Conservation (phyloP, 2,329 filamentous ascomycete species). For the Penicillium sp. region DNA sequence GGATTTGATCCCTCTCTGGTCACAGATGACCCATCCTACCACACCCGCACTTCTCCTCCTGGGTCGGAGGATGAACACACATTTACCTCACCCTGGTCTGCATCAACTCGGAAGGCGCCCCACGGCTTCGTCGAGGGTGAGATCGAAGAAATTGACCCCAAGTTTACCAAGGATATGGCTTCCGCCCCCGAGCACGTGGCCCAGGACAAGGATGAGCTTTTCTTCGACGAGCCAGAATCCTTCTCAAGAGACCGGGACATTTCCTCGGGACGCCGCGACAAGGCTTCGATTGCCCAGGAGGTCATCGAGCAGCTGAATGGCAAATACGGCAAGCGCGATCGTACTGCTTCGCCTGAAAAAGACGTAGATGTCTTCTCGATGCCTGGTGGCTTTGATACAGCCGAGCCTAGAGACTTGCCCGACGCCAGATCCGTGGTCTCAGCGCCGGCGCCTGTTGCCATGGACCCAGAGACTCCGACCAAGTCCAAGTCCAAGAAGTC, state of each 20-base stretch:
- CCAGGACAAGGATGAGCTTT: slow-evolving; percentile 15
- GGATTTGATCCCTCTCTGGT: slow-evolving; percentile 72
- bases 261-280: slow-evolving; percentile 6
- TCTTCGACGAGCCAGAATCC: slow-evolving; percentile 25
- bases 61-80: slow-evolving; percentile 57
- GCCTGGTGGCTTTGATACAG: slow-evolving; percentile 34
- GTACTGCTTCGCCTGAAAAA: slow-evolving; percentile 18
- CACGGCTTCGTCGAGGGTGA: slow-evolving; percentile 53
- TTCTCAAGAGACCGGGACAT: slow-evolving; percentile 9
- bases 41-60: slow-evolving; percentile 63
- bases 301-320: slow-evolving; percentile 28
- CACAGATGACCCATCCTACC: slow-evolving; percentile 64
- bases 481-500: neutral
- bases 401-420: slow-evolving; percentile 10
- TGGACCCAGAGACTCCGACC: slow-evolving; percentile 1
- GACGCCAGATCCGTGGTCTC: slow-evolving; percentile 17
- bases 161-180: slow-evolving; percentile 28
- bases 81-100: slow-evolving; percentile 54
- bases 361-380: slow-evolving; percentile 30
- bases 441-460: neutral
- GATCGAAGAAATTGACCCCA: slow-evolving; percentile 44
- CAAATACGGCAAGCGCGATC: slow-evolving; percentile 16
- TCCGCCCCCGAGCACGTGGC: slow-evolving; percentile 11
- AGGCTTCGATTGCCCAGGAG: slow-evolving; percentile 25
- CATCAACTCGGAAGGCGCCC: slow-evolving; percentile 48